Evolutionary conservation across 164 flowering plant species (phyloP), one percentile per base, ranked within the genome.

Genomic region (Amborella trichopoda): DNA sequence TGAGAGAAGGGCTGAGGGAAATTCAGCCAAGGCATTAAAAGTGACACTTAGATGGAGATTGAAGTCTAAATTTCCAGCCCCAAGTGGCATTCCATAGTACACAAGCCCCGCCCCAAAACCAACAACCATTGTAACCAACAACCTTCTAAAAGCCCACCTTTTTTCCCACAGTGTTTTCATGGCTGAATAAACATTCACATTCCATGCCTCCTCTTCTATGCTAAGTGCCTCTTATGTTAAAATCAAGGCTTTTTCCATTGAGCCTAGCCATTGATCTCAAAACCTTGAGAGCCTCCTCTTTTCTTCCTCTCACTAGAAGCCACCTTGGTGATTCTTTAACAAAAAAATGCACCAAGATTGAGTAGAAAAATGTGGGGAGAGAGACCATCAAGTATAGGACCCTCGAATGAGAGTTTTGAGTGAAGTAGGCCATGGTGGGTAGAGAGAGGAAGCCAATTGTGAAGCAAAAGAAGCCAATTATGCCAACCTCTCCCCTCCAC

Each of bases 11-110:
- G 74, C 49, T 0, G 91, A 43, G 0, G 89, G 85, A 0, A 83
- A 18, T 42, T 81, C 90, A 0, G 75, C 56, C 3, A 84, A 26
- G 0, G 87, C 93, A 21, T 78, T 82, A 4, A 80, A 39, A 0
- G 83, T 49, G 2, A 66, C 78, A 13, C 74, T 68, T 32, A 78
- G 36, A 65, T 82, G 82, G 20, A 73, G 53, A 41, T 74, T 58
- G 49, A 71, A 64, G 0, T 50, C 28, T 36, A 82, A 26, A 44
- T 63, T 65, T 0, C 77, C 80, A 0, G 81, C 48, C 2, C 69
- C 80, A 4, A 89, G 55, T 11, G 82, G 80, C 74, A 82, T 73
- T 1, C 93, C 95, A 40, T 73, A 82, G 53, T 84, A 89, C 1
- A 74, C 69, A 42, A 78, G 16, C 1, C 95, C 95, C 6, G 71